A percentile compares a stretch with the other conserved stretches of the same genome.
phyloP scores from a whole-genome alignment of 1,139 yeast species.

The Arxiozyma slooffiae region DNA sequence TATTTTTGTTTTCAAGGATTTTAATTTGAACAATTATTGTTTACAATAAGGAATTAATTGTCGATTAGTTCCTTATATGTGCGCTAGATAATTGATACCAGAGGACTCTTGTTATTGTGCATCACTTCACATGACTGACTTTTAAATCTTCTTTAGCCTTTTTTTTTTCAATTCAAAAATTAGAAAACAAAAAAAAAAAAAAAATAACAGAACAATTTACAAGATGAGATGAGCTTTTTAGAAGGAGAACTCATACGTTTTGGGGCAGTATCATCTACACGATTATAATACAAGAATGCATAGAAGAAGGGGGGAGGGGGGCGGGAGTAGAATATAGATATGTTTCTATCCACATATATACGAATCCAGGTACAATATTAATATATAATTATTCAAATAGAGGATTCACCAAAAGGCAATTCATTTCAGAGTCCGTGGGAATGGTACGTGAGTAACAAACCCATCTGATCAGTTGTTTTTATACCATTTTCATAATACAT shows the following conservation, averaged over 20 bases:
- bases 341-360: too few species aligned
- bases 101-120: not conserved
- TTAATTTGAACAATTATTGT: not conserved
- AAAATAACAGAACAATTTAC: too few species aligned
- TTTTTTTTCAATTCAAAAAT: not conserved
- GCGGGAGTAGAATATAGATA: too few species aligned
- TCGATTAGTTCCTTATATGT: not conserved
- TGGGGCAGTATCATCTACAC: too few species aligned
- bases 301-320: too few species aligned
- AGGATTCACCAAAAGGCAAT: not conserved
- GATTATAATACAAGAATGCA: too few species aligned
- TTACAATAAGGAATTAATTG: not conserved
- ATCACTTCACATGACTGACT: not conserved
- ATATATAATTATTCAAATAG: not conserved
- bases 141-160: not conserved
- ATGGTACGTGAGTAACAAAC: constrained; percentile 31
- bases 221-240: too few species aligned
- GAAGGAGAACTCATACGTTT: too few species aligned
- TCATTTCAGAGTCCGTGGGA: constrained; percentile 22
- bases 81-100: not conserved
- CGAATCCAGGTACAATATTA: too few species aligned
- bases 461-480: constrained; percentile 37
- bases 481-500: constrained; percentile 30
- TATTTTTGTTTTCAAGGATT: too few species aligned
- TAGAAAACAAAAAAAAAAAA: too few species aligned